Conservation (phyloP, 2,329 filamentous ascomycete species). For the Pseudogymnoascus sp. region DNA sequence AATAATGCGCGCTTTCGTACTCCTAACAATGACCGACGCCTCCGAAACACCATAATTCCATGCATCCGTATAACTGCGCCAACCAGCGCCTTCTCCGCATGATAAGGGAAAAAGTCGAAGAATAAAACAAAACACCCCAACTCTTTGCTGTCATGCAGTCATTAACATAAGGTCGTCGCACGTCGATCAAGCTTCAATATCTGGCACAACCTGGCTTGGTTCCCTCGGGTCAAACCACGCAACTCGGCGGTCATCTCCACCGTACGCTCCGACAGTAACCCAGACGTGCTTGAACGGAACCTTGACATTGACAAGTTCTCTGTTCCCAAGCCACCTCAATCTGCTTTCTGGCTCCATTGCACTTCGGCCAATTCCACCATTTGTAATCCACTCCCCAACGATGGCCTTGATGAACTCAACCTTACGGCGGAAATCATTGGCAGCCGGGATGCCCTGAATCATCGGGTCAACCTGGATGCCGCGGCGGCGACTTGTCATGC, state of each 20-base stretch:
- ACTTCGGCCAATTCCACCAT: conserved; percentile 63
- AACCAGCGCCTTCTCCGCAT: not conserved
- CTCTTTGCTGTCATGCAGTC: conserved; percentile 3
- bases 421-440: conserved; percentile 68
- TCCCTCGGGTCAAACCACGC: conserved; percentile 29
- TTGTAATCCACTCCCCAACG: conserved; percentile 62
- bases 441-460: conserved; percentile 57
- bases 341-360: conserved; percentile 46
- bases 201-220: conserved; percentile 24
- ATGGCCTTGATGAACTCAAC: conserved; percentile 64
- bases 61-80: conserved; percentile 13
- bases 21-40: conserved; percentile 2
- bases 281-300: conserved; percentile 57
- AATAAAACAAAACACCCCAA: conserved; percentile 10
- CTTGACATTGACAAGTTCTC: conserved; percentile 47
- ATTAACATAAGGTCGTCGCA: conserved; percentile 15
- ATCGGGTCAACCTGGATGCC: conserved; percentile 47
- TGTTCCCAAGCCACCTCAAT: conserved; percentile 51
- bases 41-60: conserved; percentile 13
- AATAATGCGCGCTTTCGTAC: conserved; percentile 5
- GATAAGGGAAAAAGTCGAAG: conserved; percentile 5
- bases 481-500: conserved; percentile 25
- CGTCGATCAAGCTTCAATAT: conserved; percentile 22
- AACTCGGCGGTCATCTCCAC: conserved; percentile 43
- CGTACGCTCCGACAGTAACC: conserved; percentile 59